phyloP scores from a whole-genome alignment of 306 rosid species.

The Arachis hypogaea region DNA sequence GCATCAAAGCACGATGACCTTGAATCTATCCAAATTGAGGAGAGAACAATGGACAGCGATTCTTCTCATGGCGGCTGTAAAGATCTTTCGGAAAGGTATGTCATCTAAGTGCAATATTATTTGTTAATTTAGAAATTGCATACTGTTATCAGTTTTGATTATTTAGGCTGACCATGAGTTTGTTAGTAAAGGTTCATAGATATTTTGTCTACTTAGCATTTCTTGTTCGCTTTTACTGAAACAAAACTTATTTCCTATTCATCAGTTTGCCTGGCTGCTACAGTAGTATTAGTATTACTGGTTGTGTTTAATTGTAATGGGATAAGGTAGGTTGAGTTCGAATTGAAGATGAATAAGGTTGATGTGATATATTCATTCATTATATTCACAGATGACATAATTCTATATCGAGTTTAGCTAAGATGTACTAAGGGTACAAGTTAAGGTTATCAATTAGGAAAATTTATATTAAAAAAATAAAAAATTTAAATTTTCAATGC shows the following conservation, averaged over 20 bases:
- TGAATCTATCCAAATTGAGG: slow-evolving; percentile 43
- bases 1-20: slow-evolving; percentile 45
- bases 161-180: slow-evolving; percentile 2
- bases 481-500: too few relatives aligned
- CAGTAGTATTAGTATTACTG: not conserved
- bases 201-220: not conserved
- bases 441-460: too few relatives aligned
- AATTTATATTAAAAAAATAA: too few relatives aligned
- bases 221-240: slow-evolving; percentile 12
- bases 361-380: not conserved
- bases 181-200: not conserved
- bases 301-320: too few relatives aligned
- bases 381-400: not conserved
- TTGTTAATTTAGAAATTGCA: not conserved
- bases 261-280: not conserved
- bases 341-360: not conserved
- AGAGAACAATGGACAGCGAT: slow-evolving; percentile 26
- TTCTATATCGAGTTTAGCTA: too few relatives aligned
- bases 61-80: slow-evolving; percentile 38
- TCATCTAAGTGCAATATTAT: not conserved
- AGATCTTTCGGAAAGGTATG: slow-evolving; percentile 42
- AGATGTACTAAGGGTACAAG: too few relatives aligned
- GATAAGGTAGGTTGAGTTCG: too few relatives aligned
- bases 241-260: slow-evolving; percentile 11
- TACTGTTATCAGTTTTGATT: slow-evolving; percentile 16